Evolutionary conservation across 192 early-diverging fungal genomes (phyloP).

Genomic region (Rhizophagus clarus): DNA sequence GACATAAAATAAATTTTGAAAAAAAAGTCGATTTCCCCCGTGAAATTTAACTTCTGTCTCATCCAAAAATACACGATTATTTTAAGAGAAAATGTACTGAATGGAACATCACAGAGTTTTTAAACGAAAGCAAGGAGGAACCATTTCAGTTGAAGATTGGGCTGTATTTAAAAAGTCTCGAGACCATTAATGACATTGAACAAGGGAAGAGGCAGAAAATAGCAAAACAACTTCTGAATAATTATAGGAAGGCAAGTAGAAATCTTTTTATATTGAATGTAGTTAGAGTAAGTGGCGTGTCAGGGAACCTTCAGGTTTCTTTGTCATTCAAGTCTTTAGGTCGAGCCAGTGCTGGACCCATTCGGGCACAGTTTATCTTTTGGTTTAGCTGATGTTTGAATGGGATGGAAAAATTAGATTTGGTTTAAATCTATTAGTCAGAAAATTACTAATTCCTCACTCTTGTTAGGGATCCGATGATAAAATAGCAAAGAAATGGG

Average conservation of each 20-base stretch:
- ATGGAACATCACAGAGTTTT: too few relatives aligned
- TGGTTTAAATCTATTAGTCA: background rate
- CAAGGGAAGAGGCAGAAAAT: background rate
- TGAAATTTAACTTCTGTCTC: too few relatives aligned
- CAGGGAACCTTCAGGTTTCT: background rate
- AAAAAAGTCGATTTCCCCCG: too few relatives aligned
- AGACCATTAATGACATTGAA: conserved; percentile 2
- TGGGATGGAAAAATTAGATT: background rate
- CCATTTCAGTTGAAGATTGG: too few relatives aligned
- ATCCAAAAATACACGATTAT: too few relatives aligned
- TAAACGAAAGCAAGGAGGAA: too few relatives aligned
- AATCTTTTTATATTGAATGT: conserved; percentile 1
- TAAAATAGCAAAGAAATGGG: background rate
- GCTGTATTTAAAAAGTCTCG: background rate
- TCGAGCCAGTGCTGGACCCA: background rate
- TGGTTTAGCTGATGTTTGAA: background rate
- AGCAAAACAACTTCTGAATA: conserved; percentile 1
- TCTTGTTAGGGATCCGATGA: background rate
- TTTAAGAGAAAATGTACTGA: too few relatives aligned
- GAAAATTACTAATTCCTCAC: background rate
- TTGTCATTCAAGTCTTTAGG: conserved; percentile 5
- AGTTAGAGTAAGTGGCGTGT: background rate
- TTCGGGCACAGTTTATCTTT: background rate
- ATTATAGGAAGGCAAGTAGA: conserved; percentile 12
- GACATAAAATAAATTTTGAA: too few relatives aligned